Base-by-base conservation (phyloP, 306 rosid genomes). In the Biancaea sappan region DNA sequence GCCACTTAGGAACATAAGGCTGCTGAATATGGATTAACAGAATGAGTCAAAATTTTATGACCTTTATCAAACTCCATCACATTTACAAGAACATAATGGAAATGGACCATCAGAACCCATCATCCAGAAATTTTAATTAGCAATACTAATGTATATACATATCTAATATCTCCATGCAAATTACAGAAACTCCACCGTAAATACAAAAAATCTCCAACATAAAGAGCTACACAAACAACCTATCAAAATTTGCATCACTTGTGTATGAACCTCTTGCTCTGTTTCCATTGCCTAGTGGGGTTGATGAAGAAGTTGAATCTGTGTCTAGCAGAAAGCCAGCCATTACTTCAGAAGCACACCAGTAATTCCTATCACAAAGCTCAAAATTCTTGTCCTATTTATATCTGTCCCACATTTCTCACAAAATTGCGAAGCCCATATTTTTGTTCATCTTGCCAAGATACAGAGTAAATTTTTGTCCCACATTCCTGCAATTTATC, bases 211-310 rank as follows among this genome's bases (percentile, higher is more conserved):
- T 6, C 46, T 15, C 11, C 35, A 58, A 66, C 11, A 57, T 61
- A 16, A 7, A 78, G 48, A 41, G 44, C 77, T 67, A n/a, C 47
- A 41, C 13, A 80, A 44, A 40, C 52, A 69, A 47, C 60, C 51
- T 37, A 64, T 43, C 97, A 51, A 94, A 94, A 75, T 90, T 83
- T 13, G 88, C 78, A 46, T 88, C 91, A 44, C 79, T 86, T 19
- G 74, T 22, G 66, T 83, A 80, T n/a, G n/a, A n/a, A 14, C 75
- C 84, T 25, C 66, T 69, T 32, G 84, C 54, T 51, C 76, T 80
- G 51, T 46, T 82, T 74, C 68, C 88, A 77, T 52, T 71, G 32
- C 73, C 56, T 12, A 82, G 6, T 24, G 74, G 44, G 13, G 69
- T 74, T 57, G 78, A 43, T 8, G 68, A 69, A 52, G 80, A 58